Conservation (phyloP, 176 grass and related monocot genomes). For the Saccharum spontaneum region DNA sequence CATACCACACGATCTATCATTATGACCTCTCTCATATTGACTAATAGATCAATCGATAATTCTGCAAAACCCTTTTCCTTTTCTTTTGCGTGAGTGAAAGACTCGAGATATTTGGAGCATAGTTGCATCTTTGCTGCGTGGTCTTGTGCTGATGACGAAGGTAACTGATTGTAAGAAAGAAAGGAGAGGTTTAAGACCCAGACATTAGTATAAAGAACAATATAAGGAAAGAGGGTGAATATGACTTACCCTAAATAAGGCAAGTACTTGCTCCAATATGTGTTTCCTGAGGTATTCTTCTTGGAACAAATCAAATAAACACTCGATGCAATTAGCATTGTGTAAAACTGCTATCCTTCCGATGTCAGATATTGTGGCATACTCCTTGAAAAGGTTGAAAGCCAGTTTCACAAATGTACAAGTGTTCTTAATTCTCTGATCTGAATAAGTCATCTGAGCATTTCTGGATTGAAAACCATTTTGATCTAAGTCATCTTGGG, state of each 20-base stretch:
- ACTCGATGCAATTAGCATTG: conserved; percentile 72
- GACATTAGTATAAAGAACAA: conserved; percentile 27
- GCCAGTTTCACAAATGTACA: conserved; percentile 69
- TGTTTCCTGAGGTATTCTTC: conserved; percentile 75
- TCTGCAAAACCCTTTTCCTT: conserved; percentile 68
- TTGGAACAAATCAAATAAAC: conserved; percentile 91
- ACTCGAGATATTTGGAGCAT: conserved; percentile 90
- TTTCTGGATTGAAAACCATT: conserved; percentile 39
- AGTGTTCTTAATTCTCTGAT: conserved; percentile 43
- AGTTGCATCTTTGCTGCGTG: conserved; percentile 82
- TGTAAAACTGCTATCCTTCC: conserved; percentile 72
- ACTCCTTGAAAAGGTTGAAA: conserved; percentile 88
- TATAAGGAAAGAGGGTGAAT: conserved; percentile 18
- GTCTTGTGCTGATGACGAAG: conserved; percentile 65
- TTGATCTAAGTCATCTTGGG: conserved; percentile 44
- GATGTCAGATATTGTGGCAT: conserved; percentile 69
- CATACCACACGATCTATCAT: conserved; percentile 68
- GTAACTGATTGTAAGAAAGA: conserved; percentile 57
- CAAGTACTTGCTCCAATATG: conserved; percentile 87
- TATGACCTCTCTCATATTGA: conserved; percentile 93
- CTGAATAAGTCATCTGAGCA: conserved; percentile 31
- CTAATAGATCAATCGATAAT: conserved; percentile 80
- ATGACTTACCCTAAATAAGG: conserved; percentile 73
- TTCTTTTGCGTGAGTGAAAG: conserved; percentile 82
- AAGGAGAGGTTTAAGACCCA: conserved; percentile 42